Percentiles rank a stretch among this genome's conserved stretches.
phyloP scores from a whole-genome alignment of 495 filamentous ascomycete species.

The Podospora tetraspora region DNA sequence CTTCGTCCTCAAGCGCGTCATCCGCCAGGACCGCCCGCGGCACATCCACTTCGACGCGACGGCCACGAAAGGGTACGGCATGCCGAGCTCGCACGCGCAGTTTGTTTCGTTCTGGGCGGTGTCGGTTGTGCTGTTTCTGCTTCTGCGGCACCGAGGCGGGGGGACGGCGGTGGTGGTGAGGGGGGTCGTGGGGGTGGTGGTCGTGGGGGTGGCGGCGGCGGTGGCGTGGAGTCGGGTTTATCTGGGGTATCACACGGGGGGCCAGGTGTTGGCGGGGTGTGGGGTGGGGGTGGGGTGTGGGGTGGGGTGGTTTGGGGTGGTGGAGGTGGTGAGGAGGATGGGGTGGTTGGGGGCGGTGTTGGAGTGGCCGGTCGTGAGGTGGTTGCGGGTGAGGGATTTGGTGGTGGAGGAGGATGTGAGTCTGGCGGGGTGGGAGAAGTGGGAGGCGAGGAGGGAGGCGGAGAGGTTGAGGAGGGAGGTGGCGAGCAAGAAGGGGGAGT shows the following conservation, averaged over 20 bases:
- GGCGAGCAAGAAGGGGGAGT: slow-evolving; percentile 62
- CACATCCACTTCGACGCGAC: slow-evolving; percentile 62
- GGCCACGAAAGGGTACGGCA: slow-evolving; percentile 85
- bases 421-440: slow-evolving; percentile 90
- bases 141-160: slow-evolving; percentile 60
- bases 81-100: slow-evolving; percentile 97
- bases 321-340: slow-evolving; percentile 53
- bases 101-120: slow-evolving; percentile 87
- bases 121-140: slow-evolving; percentile 73
- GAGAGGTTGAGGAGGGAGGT: slow-evolving; percentile 55
- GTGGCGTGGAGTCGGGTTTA: slow-evolving; percentile 83
- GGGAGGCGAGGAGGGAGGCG: slow-evolving; percentile 57
- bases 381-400: slow-evolving; percentile 72
- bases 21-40: slow-evolving; percentile 84
- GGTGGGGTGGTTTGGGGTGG: slow-evolving; percentile 71
- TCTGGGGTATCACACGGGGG: slow-evolving; percentile 85
- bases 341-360: slow-evolving; percentile 64
- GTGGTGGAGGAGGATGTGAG: slow-evolving; percentile 85
- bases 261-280: slow-evolving; percentile 78
- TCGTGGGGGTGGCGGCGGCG: slow-evolving; percentile 54
- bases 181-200: slow-evolving; percentile 49
- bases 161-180: slow-evolving; percentile 56
- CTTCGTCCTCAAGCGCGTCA: slow-evolving; percentile 78
- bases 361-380: slow-evolving; percentile 58
- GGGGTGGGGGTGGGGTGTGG: slow-evolving; percentile 63